These are phyloP conservation scores for Globisporangium uncinulatum DNA, from an alignment of 352 stramenopile species.

Conservation along the genomic window DNA sequence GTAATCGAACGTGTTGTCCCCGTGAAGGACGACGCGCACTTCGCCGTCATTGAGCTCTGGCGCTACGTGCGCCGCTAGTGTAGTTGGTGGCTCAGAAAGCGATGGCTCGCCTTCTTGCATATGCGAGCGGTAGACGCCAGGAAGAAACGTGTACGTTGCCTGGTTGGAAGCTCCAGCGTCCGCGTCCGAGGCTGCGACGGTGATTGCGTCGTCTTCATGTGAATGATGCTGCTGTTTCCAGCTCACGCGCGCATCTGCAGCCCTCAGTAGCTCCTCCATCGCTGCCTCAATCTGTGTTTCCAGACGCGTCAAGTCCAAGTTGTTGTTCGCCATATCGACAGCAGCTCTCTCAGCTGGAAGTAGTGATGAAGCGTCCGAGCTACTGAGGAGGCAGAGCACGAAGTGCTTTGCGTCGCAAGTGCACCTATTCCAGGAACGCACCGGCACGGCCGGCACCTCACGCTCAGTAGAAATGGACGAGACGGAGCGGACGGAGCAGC, in stretches of 20 bases:
- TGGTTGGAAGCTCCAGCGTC: neutral
- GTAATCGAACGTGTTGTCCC: conserved; percentile 83
- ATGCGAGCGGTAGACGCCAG: conserved; percentile 43
- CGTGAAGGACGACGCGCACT: conserved; percentile 50
- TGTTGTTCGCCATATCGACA: conserved; percentile 5
- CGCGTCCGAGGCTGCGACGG: neutral
- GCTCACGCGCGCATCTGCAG: conserved; percentile 52
- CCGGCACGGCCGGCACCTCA: too few species aligned
- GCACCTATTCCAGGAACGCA: too few species aligned
- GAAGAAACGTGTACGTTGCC: conserved; percentile 45
- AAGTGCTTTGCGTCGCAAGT: conserved; percentile 5
- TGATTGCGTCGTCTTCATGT: neutral
- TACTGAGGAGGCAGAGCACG: too few species aligned
- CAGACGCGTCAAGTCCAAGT: conserved; percentile 34
- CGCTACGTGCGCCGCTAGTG: neutral
- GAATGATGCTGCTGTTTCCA: conserved; percentile 28
- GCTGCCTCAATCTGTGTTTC: conserved; percentile 50
- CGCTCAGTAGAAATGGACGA: too few species aligned
- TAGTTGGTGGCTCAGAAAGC: neutral
- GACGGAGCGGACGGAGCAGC: conserved; percentile 13
- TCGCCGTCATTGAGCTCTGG: conserved; percentile 28
- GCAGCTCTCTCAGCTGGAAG: neutral
- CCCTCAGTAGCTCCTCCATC: conserved; percentile 52
- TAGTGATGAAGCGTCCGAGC: too few species aligned
- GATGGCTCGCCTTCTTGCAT: neutral